Percentiles rank a stretch among this genome's conserved stretches.
phyloP scores from a whole-genome alignment of 768 basidiomycete genomes.

The Macrolepiota albuminosa region DNA sequence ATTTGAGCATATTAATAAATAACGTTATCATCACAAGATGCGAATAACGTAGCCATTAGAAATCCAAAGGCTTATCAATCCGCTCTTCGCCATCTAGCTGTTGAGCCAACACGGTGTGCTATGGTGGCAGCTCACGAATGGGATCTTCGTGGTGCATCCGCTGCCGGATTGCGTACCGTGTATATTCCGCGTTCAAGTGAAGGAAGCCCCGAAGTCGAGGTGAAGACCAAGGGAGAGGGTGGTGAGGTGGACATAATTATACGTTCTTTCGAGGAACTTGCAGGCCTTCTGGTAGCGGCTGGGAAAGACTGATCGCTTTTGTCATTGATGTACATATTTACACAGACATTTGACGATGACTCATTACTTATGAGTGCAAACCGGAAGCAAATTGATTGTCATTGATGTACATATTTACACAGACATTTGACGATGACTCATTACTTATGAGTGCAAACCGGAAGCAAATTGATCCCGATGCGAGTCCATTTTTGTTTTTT shows the following conservation, averaged over 20 bases:
- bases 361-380: not conserved
- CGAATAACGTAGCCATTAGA: constrained; percentile 22
- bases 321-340: not conserved
- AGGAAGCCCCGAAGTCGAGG: constrained; percentile 23
- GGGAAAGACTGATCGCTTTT: not conserved
- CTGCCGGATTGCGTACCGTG: constrained; percentile 50
- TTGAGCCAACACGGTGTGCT: constrained; percentile 45
- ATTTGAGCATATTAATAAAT: not conserved
- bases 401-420: not conserved
- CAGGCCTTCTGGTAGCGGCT: constrained; percentile 15
- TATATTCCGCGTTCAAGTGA: constrained; percentile 52
- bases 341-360: not conserved
- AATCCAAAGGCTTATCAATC: constrained; percentile 48
- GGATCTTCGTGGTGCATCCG: constrained; percentile 51
- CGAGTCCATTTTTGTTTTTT: not conserved
- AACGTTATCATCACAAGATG: not conserved
- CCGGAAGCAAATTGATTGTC: not conserved
- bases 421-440: not conserved
- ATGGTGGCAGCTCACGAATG: constrained; percentile 64
- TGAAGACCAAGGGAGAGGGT: constrained; percentile 45
- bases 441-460: too few species aligned
- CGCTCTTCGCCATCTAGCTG: constrained; percentile 42
- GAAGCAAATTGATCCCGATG: not conserved
- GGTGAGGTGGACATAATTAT: constrained; percentile 59
- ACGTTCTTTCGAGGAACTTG: constrained; percentile 47